A percentile compares a stretch with the other conserved stretches of the same genome.
Conservation (phyloP, 2,329 filamentous ascomycete genomes). For the Botrytis pseudocinerea region DNA sequence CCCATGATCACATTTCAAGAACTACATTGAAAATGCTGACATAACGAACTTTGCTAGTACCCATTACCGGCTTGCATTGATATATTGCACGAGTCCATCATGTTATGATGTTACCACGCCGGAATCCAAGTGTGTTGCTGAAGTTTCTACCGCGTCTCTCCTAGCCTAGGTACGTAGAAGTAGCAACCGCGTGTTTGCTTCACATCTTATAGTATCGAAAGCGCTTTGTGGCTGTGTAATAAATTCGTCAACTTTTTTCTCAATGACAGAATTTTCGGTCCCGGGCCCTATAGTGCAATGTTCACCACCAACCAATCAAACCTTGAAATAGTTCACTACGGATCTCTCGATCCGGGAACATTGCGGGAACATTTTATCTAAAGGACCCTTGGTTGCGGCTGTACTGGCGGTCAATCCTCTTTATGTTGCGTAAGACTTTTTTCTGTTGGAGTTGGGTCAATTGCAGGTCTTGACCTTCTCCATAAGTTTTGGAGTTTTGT, state of each 20-base stretch:
- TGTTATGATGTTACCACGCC: background rate
- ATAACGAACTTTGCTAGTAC: background rate
- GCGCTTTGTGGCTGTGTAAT: slow-evolving; percentile 6
- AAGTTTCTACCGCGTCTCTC: too few relatives aligned
- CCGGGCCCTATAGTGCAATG: too few relatives aligned
- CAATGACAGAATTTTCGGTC: background rate
- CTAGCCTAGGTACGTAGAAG: background rate
- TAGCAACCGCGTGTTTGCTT: too few relatives aligned
- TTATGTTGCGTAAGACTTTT: background rate
- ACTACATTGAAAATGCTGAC: background rate
- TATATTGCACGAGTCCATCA: background rate
- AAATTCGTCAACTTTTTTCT: background rate
- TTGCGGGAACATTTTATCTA: background rate
- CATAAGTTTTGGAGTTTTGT: background rate
- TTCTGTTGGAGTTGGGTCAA: background rate
- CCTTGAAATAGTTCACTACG: background rate
- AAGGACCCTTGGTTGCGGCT: background rate
- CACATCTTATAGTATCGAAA: background rate
- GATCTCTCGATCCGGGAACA: background rate
- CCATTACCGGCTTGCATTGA: too few relatives aligned
- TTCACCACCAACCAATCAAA: background rate
- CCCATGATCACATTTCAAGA: background rate
- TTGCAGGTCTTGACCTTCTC: background rate
- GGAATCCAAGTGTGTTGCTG: background rate
- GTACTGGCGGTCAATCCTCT: background rate